Evolutionary conservation across 805 yeast species (phyloP), one percentile per base, ranked within the genome.

Genomic region (Starmerella bombicola): DNA sequence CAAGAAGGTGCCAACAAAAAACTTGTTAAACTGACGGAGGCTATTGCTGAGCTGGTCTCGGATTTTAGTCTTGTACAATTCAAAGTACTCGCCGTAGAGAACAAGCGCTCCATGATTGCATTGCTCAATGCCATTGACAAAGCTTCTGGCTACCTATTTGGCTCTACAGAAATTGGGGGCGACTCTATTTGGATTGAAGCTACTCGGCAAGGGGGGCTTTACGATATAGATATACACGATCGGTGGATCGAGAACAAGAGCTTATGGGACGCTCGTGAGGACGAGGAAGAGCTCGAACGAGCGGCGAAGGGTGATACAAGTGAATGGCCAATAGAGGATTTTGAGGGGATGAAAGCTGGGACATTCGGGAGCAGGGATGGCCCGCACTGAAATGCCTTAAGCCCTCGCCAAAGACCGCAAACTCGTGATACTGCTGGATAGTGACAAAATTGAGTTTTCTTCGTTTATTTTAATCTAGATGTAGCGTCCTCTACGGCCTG

Each of bases 101-200:
- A 91, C 58, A 91, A 91, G 55, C 74, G 76, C 45, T 76, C 91
- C 24, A 91, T 91, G 97, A 86, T 91, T 23, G 70, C 78, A 37
- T 60, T 91, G 28, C 68, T 91, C 33, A 68, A 80, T 13, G 66
- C 74, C 2, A 74, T 91, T 8, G 99, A 91, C 56, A 86, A 81
- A 56, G 88, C 96, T 2, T 82, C 79, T 52, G 99, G 99, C 0
- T 91, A 91, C 57, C 71, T 81, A 50, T 84, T 83, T 64, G 99
- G 99, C 0, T 67, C 86, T 1, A 81, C 85, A 23, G 99, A 91
- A 52, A 69, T 88, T 6, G 95, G 96, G 2, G 98, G 97, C n/a
- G 99, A 91, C 56, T 74, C 88, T 0, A 76, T 91, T 2, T 91
- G 98, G 98, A 81, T 85, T n/a, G 95, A 88, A 52, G 95, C 95